phyloP scores from a whole-genome alignment of 2,329 filamentous ascomycete species.

The Stylonectria norvegica region DNA sequence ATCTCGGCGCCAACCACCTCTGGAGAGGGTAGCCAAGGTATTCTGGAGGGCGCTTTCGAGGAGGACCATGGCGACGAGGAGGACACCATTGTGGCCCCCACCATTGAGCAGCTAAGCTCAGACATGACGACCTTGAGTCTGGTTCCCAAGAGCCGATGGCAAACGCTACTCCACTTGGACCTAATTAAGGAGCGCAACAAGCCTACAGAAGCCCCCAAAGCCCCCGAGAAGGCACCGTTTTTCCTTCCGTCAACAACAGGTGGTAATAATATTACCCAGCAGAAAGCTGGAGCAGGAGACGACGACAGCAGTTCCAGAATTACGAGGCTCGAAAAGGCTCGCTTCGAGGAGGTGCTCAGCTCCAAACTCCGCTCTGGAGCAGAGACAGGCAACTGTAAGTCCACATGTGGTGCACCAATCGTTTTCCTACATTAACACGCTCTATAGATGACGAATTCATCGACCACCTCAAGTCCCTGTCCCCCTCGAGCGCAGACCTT shows the following conservation, averaged over 20 bases:
- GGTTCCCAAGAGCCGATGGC: slow-evolving; percentile 88
- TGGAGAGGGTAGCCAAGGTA: slow-evolving; percentile 72
- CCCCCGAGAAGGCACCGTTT: slow-evolving; percentile 91
- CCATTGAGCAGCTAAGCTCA: slow-evolving; percentile 72
- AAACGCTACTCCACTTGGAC: slow-evolving; percentile 89
- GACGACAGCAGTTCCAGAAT: slow-evolving; percentile 61
- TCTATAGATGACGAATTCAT: slow-evolving; percentile 62
- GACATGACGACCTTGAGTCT: slow-evolving; percentile 86
- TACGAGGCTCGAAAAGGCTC: slow-evolving; percentile 59
- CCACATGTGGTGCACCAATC: no score
- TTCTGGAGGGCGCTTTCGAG: slow-evolving; percentile 74
- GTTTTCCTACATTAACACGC: slow-evolving; percentile 21
- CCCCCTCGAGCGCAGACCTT: slow-evolving; percentile 82
- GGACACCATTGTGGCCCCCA: slow-evolving; percentile 52
- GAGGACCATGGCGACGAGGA: slow-evolving; percentile 51
- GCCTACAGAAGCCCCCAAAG: slow-evolving; percentile 85
- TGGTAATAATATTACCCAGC: slow-evolving; percentile 38
- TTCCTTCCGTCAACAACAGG: slow-evolving; percentile 72
- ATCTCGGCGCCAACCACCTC: slow-evolving; percentile 71
- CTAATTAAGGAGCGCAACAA: slow-evolving; percentile 92
- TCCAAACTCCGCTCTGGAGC: slow-evolving; percentile 53
- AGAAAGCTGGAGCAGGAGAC: slow-evolving; percentile 31
- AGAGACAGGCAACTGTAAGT: slow-evolving; percentile 58
- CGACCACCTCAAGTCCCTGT: slow-evolving; percentile 72
- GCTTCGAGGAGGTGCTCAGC: slow-evolving; percentile 57